Evolutionary conservation across 139 green algal species (phyloP).

Genomic region (Coccomyxa sp.): DNA sequence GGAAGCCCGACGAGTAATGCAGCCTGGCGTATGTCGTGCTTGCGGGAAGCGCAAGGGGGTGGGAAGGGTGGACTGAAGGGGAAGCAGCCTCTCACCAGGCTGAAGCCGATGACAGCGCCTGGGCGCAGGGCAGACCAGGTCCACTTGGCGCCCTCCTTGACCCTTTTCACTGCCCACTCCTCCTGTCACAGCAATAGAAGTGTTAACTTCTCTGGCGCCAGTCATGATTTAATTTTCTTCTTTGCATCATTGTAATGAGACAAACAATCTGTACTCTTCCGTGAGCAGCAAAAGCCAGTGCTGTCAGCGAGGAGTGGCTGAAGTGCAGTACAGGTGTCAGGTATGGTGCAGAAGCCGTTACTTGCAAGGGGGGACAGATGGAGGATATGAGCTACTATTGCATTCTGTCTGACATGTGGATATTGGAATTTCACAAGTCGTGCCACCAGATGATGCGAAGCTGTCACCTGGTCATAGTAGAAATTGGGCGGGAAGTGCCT

Average conservation of each 20-base stretch:
- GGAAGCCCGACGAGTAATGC: background rate
- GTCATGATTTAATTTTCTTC: background rate
- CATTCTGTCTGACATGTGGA: no score
- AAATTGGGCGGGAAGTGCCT: background rate
- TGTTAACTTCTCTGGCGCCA: background rate
- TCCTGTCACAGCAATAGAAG: background rate
- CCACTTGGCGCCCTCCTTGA: constrained; percentile 1
- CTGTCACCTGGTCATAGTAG: background rate
- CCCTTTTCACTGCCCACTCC: background rate
- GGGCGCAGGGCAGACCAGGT: background rate
- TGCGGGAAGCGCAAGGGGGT: background rate
- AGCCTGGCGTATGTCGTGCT: background rate
- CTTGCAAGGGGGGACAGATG: no score
- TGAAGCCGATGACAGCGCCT: background rate
- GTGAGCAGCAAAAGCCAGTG: background rate
- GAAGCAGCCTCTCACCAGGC: no score
- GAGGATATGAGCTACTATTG: no score
- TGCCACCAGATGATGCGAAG: background rate
- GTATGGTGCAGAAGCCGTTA: background rate
- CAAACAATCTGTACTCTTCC: no score
- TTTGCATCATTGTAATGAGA: background rate
- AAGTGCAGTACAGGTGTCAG: background rate
- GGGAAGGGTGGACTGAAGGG: background rate
- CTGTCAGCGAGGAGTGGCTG: background rate
- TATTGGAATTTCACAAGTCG: background rate